Evolutionary conservation across 768 basidiomycete genomes (phyloP), one percentile per base, ranked within the genome.

Genomic region (Trametes cingulata): DNA sequence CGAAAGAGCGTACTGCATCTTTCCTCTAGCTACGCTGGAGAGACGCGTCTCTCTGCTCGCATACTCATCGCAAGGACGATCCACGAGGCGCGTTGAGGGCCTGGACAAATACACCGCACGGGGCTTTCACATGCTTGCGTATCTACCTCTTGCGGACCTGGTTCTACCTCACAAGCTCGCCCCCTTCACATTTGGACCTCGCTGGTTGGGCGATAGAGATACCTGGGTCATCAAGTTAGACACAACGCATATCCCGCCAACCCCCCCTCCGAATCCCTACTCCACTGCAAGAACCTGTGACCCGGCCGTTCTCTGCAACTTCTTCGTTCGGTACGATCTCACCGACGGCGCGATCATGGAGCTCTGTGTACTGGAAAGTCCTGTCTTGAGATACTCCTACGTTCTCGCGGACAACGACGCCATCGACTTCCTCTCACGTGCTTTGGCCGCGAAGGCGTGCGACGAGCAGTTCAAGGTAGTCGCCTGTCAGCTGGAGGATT

Each of bases 11-110:
- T 79, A 79, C 52, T 73, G 73, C 1, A 59, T 80, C 3, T 82
- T 75, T 61, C 81, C 81, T 1, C 37, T 58, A 1, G 76, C 73
- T 0, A 82, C 80, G 0, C 77, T 80, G 37, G 71, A 76, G 14
- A 56, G 74, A 13, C 64, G 73, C 17, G 53, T 63, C 6, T 50
- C 74, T 0, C 66, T 81, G 1, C 24, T 60, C 20, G 40, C 12
- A 24, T 41, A 37, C 24, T 41, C 51, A 1, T 39, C 51, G 2
- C n/a, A 35, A 17, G 36, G 46, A 2, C 22, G 19, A 1, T 20
- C 37, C 20, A 39, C 24, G 22, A 42, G 40, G 22, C 40, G 43
- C 22, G 35, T 12, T 20, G 36, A 24, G 10, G 58, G 50, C 1
- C 22, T 60, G 9, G 2, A 14, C 20, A 60, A 60, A 19, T 60